Conservation (phyloP, 2,329 filamentous ascomycete genomes). For the Pseudogymnoascus sp. region DNA sequence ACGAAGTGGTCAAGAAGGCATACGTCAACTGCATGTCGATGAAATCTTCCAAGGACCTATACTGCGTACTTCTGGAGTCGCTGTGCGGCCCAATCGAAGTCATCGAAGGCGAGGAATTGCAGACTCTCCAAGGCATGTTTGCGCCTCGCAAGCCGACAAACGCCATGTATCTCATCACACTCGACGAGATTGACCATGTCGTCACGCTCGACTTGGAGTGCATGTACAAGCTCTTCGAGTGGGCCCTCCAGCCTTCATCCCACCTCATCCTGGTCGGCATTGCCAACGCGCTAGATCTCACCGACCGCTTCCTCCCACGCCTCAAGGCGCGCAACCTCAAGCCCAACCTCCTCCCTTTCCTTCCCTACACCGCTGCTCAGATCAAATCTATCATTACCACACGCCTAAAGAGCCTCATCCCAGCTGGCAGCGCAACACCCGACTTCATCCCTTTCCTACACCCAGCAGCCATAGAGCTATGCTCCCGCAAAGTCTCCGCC, state of each 20-base stretch:
- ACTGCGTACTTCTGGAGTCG: conserved; percentile 66
- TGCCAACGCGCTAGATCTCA: conserved; percentile 91
- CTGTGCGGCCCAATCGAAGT: conserved; percentile 55
- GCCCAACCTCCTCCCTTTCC: conserved; percentile 80
- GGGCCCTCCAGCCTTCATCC: conserved; percentile 78
- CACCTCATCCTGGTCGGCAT: conserved; percentile 82
- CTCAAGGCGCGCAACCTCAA: conserved; percentile 89
- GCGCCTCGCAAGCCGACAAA: conserved; percentile 50
- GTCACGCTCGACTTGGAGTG: conserved; percentile 82
- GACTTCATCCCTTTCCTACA: conserved; percentile 81
- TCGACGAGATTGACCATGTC: conserved; percentile 94
- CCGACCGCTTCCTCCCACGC: conserved; percentile 87
- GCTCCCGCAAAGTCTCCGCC: conserved; percentile 86
- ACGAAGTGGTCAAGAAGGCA: conserved; percentile 53
- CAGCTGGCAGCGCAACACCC: conserved; percentile 43
- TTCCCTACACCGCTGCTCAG: conserved; percentile 83
- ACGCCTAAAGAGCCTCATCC: conserved; percentile 69
- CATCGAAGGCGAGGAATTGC: conserved; percentile 59
- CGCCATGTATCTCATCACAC: conserved; percentile 66
- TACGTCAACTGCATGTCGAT: conserved; percentile 98
- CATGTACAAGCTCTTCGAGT: conserved; percentile 91
- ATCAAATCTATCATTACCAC: conserved; percentile 81
- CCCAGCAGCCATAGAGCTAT: conserved; percentile 86
- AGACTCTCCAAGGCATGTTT: conserved; percentile 64
- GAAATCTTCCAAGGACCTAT: conserved; percentile 80